Base-by-base conservation (phyloP, 768 basidiomycete species). In the Naematelia encephala region DNA sequence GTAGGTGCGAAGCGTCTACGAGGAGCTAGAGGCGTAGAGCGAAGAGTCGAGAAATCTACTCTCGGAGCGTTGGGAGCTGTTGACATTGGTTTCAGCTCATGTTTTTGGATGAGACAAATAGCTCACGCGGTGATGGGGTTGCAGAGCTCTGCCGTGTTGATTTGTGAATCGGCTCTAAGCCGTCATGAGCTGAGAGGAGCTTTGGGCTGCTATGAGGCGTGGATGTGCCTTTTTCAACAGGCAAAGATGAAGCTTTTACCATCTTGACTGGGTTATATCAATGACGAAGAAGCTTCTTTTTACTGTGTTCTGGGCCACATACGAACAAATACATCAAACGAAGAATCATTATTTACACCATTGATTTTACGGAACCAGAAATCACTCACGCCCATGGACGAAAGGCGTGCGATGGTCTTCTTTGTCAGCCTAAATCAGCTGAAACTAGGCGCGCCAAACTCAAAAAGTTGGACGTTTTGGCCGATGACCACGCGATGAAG, bases 1-100 rank as follows among this genome's bases (percentile, higher is more conserved):
- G 46, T 47, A 21, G 46, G 46, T 8, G 25, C 46, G 46, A 47
- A 47, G 25, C 46, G 46, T 47, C 25, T 47, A 19, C 46, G 46
- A 47, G 46, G 46, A 11, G 46, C 46, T 8, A 47, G 46, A 47
- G 46, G 46, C 5, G 46, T 47, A 8, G 46, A 47, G 11, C n/a
- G n/a, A 47, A 47, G 8, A 11, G n/a, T 47, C 8, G 46, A 47
- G 25, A 47, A 47, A 26, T 47, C 46, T 8, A 47, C 16, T 16
- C 16, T 39, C 8, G 34, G 34, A 39, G 16, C 8, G 16, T 39
- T 8, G 16, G 16, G 16, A 8, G 34, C 34, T 39, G 34, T 39
- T 8, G 34, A 39, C 34, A 16, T 16, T 16, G 8, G 34, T 8
- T 39, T 39, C 8, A 39, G 34, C 16, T 8, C 34, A 39, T 8